Evolutionary conservation across 208 protist species (phyloP), one percentile per base, ranked within the genome.

Genomic region (Endotrypanum monterogeii): DNA sequence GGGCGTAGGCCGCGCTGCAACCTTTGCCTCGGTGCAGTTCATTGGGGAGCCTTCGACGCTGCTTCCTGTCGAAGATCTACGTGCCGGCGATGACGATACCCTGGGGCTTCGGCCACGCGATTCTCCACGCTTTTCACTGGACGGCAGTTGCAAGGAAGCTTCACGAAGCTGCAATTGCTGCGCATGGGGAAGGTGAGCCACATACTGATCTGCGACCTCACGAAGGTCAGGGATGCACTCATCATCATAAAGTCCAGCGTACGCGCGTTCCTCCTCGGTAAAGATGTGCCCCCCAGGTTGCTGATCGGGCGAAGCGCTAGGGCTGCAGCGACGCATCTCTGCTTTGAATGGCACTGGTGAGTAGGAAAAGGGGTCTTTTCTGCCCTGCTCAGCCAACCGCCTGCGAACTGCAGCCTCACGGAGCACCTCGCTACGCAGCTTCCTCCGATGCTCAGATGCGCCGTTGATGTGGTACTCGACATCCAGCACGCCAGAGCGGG

Each of bases 341-440:
- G 54, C 54, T 41, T 84, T 82, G 78, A 91, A 92, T 12, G 74
- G 81, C 12, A 80, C 71, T 7, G 85, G 77, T 30, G 69, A 75
- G 81, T 92, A 95, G n/a, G 84, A 71, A 1, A 93, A 79, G 2
- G 88, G 83, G 23, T 93, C 87, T 18, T 74, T 73, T 9, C 71
- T 72, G 7, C 79, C 73, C 70, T 83, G 72, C 67, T 82, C 74
- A 9, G 74, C 83, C 71, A 91, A 82, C 23, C 84, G 80, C 76
- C 85, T 79, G n/a, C 83, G 79, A 48, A 86, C 82, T 11, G 91
- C 91, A 48, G 75, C 87, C 60, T 92, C 85, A 25, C 91, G 86
- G 39, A 95, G 78, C 51, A 92, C 54, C 62, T 89, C 87, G 23
- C 85, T 88, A 14, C 89, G 83, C 44, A 85, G 81, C 62, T 87